A percentile compares a stretch with the other conserved stretches of the same genome.
Conservation (phyloP, 23 red algal genomes). For the Gracilaria domingensis region DNA sequence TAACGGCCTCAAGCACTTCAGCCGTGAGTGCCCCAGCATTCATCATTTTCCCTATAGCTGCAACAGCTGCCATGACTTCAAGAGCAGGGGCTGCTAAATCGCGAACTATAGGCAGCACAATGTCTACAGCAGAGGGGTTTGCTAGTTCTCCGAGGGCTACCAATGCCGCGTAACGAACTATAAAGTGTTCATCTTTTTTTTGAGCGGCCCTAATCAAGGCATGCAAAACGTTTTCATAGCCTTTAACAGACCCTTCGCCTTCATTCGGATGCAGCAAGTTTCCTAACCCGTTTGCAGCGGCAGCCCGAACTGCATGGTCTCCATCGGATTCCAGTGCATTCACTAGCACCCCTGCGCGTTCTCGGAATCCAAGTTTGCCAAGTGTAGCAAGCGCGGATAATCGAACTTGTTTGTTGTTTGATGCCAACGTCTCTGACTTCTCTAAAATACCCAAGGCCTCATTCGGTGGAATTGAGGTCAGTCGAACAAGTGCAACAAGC, state of each 20-base stretch:
- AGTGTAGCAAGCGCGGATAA: constrained; percentile 38
- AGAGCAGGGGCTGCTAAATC: constrained; percentile 37
- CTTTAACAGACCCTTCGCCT: constrained; percentile 13
- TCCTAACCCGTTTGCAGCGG: constrained; percentile 57
- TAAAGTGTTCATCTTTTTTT: constrained; percentile 59
- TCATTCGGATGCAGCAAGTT: constrained; percentile 26
- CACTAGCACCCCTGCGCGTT: constrained; percentile 11
- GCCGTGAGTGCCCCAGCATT: background rate
- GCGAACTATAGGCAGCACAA: constrained; percentile 26
- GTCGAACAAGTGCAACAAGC: constrained; percentile 37
- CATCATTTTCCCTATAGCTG: constrained; percentile 46
- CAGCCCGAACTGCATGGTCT: constrained; percentile 65
- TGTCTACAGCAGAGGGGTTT: background rate
- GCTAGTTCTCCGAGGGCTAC: constrained; percentile 50
- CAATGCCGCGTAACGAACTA: constrained; percentile 49
- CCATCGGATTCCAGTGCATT: constrained; percentile 26
- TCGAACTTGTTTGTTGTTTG: constrained; percentile 45
- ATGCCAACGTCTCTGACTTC: constrained; percentile 29
- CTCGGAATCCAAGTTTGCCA: constrained; percentile 45
- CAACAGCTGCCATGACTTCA: constrained; percentile 60
- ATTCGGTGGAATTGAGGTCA: constrained; percentile 25
- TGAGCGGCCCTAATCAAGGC: constrained; percentile 27
- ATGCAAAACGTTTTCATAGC: constrained; percentile 8
- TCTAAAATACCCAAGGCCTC: constrained; percentile 36
- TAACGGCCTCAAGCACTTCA: constrained; percentile 29